These are phyloP conservation scores for Colletotrichum orbiculare DNA, from an alignment of 2,329 filamentous ascomycete genomes.

Conservation along the genomic window DNA sequence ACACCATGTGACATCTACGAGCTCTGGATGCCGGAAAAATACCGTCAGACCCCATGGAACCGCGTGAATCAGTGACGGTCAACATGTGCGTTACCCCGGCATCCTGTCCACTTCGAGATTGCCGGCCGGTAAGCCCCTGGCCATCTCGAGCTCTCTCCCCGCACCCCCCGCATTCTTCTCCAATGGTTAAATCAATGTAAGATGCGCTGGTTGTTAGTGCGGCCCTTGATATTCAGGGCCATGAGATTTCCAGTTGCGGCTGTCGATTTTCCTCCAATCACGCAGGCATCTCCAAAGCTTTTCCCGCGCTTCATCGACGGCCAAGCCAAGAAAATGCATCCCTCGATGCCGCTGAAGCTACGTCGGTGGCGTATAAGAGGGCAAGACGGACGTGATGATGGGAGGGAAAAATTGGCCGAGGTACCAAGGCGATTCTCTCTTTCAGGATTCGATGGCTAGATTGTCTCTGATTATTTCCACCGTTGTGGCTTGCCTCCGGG, in stretches of 20 bases:
- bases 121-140: slow-evolving; percentile 3
- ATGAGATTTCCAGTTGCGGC: slow-evolving; percentile 18
- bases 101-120: slow-evolving; percentile 18
- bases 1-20: background rate
- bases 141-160: slow-evolving; percentile 15
- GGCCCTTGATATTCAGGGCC: slow-evolving; percentile 5
- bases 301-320: background rate
- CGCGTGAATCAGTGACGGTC: background rate
- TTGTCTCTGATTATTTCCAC: slow-evolving; percentile 15
- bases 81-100: slow-evolving; percentile 13
- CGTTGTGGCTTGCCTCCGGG: slow-evolving; percentile 21
- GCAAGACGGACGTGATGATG: background rate
- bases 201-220: slow-evolving; percentile 2
- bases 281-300: background rate
- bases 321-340: background rate
- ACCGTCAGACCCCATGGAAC: background rate
- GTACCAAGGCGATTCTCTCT: background rate
- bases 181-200: slow-evolving; percentile 24
- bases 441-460: slow-evolving; percentile 9
- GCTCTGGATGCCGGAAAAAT: slow-evolving; percentile 12
- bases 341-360: background rate
- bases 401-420: fast-evolving
- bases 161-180: slow-evolving; percentile 35
- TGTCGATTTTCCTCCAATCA: slow-evolving; percentile 35
- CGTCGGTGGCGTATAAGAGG: slow-evolving; percentile 23